Evolutionary conservation across 192 early-diverging fungal genomes (phyloP).

Genomic region (Coemansia sp.): DNA sequence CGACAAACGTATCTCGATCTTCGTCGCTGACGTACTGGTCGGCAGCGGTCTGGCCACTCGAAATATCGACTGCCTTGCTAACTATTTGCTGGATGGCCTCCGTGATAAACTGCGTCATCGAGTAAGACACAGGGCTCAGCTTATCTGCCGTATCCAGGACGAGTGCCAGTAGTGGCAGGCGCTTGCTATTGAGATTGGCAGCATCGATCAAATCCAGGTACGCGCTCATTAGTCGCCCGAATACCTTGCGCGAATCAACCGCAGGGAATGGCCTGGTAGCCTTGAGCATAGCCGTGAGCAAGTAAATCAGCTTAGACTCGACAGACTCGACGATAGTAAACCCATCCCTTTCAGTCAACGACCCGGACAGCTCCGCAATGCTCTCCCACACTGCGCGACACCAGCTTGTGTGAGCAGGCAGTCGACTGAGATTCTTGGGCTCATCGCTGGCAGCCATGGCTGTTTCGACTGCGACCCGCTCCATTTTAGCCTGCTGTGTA

Average conservation of each 20-base stretch:
- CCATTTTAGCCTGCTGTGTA: background rate
- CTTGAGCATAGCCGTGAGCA: slow-evolving; percentile 24
- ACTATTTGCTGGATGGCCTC: slow-evolving; percentile 19
- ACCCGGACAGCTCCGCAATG: slow-evolving; percentile 25
- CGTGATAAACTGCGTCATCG: slow-evolving; percentile 26
- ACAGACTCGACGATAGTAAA: slow-evolving; percentile 7
- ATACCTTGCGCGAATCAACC: slow-evolving; percentile 23
- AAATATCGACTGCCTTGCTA: background rate
- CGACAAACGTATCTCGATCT: slow-evolving; percentile 11
- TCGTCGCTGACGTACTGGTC: background rate
- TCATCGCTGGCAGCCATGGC: slow-evolving; percentile 22
- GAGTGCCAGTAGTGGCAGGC: slow-evolving; percentile 27
- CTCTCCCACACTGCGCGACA: slow-evolving; percentile 45
- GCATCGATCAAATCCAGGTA: background rate
- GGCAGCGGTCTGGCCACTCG: background rate
- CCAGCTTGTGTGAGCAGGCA: slow-evolving; percentile 45
- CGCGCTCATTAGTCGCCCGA: slow-evolving; percentile 17
- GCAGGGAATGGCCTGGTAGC: slow-evolving; percentile 32
- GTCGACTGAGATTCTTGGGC: slow-evolving; percentile 28
- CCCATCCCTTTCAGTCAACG: slow-evolving; percentile 1
- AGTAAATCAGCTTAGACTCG: slow-evolving; percentile 18
- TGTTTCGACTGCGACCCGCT: background rate
- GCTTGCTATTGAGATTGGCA: background rate
- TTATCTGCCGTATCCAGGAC: slow-evolving; percentile 20
- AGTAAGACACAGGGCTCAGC: slow-evolving; percentile 24